These are phyloP conservation scores for Pyricularia grisea DNA, from an alignment of 2,329 filamentous ascomycete genomes.

Conservation along the genomic window DNA sequence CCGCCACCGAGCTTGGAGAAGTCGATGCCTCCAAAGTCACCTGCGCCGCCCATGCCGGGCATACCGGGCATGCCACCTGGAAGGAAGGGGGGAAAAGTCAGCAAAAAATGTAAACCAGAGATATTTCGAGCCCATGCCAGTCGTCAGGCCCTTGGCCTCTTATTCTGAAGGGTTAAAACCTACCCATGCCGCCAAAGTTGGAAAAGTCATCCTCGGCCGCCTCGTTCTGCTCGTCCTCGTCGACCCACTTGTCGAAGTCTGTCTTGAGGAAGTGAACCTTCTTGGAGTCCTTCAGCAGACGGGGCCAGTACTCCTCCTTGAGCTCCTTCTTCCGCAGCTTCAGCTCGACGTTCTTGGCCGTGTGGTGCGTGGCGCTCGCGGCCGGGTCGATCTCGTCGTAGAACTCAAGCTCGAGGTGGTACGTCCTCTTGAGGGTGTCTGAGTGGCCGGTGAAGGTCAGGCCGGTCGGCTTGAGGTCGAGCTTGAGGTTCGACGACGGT, in stretches of 20 bases:
- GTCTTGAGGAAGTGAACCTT: conserved; percentile 93
- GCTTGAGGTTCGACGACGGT: conserved; percentile 61
- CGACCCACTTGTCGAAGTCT: conserved; percentile 98
- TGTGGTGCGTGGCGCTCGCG: conserved; percentile 82
- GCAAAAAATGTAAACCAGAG: not conserved
- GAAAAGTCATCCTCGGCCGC: conserved; percentile 71
- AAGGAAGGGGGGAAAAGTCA: conserved; percentile 10
- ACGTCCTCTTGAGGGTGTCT: conserved; percentile 75
- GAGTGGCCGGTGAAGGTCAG: conserved; percentile 79
- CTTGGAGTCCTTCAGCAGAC: conserved; percentile 81
- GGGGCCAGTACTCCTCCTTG: conserved; percentile 90
- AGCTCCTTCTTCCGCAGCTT: conserved; percentile 94
- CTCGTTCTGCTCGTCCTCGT: conserved; percentile 97
- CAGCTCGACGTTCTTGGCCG: conserved; percentile 76
- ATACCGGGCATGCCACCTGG: conserved; percentile 47
- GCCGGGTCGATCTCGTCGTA: conserved; percentile 82
- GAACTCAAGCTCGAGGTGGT: conserved; percentile 79
- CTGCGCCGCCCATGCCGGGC: conserved; percentile 39
- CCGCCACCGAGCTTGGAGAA: conserved; percentile 81
- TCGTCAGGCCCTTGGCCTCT: conserved; percentile 1
- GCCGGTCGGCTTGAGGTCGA: conserved; percentile 69
- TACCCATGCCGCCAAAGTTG: conserved; percentile 42
- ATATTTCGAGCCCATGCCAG: not conserved
- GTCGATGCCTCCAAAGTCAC: conserved; percentile 80
- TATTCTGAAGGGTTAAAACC: conserved; percentile 25